phyloP scores from a whole-genome alignment of 352 stramenopile genomes.

The Globisporangium camurandrum region DNA sequence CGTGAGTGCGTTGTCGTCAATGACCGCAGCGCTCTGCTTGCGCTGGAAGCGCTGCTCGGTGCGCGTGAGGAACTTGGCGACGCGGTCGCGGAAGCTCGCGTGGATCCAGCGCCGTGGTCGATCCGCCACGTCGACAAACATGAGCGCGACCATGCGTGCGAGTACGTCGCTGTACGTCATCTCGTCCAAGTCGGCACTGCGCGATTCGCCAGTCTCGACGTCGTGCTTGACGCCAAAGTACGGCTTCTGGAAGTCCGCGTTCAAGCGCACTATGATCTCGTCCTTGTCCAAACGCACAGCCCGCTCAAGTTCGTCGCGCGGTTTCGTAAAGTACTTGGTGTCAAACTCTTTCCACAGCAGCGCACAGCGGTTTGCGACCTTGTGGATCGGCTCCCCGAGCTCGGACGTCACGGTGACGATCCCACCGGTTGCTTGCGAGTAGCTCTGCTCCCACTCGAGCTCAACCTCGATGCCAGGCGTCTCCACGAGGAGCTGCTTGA shows the following conservation, averaged over 20 bases:
- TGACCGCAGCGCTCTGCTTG: constrained; percentile 18
- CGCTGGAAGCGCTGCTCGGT: constrained; percentile 60
- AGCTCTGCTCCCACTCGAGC: constrained; percentile 80
- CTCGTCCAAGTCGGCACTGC: constrained; percentile 57
- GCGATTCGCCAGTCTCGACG: constrained; percentile 22
- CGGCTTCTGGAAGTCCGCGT: constrained; percentile 86
- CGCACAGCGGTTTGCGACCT: constrained; percentile 70
- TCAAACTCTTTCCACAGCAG: constrained; percentile 82
- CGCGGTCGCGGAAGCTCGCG: constrained; percentile 54
- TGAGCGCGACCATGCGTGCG: constrained; percentile 66
- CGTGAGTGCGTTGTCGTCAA: constrained; percentile 37
- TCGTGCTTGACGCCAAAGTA: constrained; percentile 74
- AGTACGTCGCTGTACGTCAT: constrained; percentile 85
- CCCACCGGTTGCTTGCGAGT: constrained; percentile 55
- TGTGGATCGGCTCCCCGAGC: constrained; percentile 82
- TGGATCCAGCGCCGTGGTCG: constrained; percentile 74
- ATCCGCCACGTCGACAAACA: constrained; percentile 49
- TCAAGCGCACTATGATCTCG: constrained; percentile 68
- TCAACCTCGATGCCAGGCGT: constrained; percentile 74
- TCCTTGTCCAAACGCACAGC: constrained; percentile 77
- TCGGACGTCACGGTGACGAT: constrained; percentile 82
- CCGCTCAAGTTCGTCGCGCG: constrained; percentile 58
- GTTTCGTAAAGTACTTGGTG: constrained; percentile 78
- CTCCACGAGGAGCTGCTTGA: constrained; percentile 81
- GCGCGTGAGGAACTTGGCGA: constrained; percentile 64